Evolutionary conservation across 371 early-diverging fungal genomes (phyloP), one percentile per base, ranked within the genome.

Genomic region (Mucor irregularis): DNA sequence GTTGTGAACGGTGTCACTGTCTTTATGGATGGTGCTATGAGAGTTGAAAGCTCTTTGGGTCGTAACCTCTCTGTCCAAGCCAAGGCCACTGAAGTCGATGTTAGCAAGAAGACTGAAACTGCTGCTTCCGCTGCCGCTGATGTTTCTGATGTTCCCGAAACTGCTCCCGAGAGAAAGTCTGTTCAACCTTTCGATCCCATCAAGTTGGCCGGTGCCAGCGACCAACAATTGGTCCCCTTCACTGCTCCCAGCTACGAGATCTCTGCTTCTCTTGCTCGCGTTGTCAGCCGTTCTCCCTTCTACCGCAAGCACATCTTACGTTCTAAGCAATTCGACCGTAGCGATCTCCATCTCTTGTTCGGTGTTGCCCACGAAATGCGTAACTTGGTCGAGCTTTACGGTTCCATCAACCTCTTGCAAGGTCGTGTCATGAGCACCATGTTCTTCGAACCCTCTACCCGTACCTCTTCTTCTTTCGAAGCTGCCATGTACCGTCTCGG

Each of bases 291-390:
- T 49, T 93, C 95, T 42, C 93, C 96, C 26, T 98, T 96, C 88
- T 92, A 87, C 68, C 88, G 88, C 64, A 89, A 94, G 74, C 91
- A 95, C 74, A 90, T 98, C 44, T 71, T 95, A 44, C 84, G 89
- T 47, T 93, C 93, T 28, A 84, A 86, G 68, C 94, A 95, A 76
- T 95, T 96, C 69, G 83, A 82, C 45, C 89, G 97, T 52, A 84
- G 89, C 49, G 94, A 97, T 56, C 81, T 97, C 45, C 97, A 98
- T 74, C 70, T 88, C 22, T 74, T 98, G 58, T 98, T 98, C 75
- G 93, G 93, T 33, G 88, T 95, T 16, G 97, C 98, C 1, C 93
- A 95, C 54, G 97, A 98, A 74, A 94, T 98, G 93, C 88, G 94
- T 63, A 91, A 86, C 30, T 71, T 90, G 39, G 96, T 96, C 9